These are phyloP conservation scores for Trichoderma aggressivum DNA, from an alignment of 2,329 filamentous ascomycete species.

Conservation along the genomic window DNA sequence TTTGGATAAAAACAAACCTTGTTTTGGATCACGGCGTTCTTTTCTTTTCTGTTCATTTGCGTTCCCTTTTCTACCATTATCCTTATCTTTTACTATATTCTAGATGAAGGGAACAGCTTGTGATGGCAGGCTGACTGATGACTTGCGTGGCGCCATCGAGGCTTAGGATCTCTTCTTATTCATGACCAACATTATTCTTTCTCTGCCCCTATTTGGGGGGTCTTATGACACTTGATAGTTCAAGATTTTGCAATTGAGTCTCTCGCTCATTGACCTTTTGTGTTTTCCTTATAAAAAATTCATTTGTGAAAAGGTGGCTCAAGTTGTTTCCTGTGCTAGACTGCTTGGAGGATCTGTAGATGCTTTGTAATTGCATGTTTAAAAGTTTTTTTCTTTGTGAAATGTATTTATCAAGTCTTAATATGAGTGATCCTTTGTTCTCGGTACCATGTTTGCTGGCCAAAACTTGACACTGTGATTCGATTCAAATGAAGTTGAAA, in stretches of 20 bases:
- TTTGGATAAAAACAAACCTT: conserved; percentile 29
- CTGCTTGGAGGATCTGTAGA: neutral
- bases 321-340: neutral
- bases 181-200: conserved; percentile 11
- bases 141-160: conserved; percentile 20
- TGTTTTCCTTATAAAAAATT: neutral
- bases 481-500: neutral
- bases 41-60: conserved; percentile 24
- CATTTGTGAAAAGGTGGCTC: neutral
- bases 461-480: neutral
- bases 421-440: neutral
- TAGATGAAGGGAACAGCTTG: conserved; percentile 16
- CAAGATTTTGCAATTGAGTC: conserved; percentile 14
- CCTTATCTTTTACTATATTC: neutral
- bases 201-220: neutral
- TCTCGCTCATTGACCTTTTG: neutral
- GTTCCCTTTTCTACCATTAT: neutral
- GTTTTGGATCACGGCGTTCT: conserved; percentile 30
- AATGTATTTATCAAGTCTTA: neutral
- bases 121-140: conserved; percentile 18
- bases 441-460: neutral
- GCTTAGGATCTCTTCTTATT: conserved; percentile 15
- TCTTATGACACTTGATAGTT: conserved; percentile 19
- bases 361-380: conserved; percentile 15
- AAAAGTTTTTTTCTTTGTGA: conserved; percentile 3